These are phyloP conservation scores for Verbascum thapsus DNA, from an alignment of 257 asterid genomes.

Conservation along the genomic window DNA sequence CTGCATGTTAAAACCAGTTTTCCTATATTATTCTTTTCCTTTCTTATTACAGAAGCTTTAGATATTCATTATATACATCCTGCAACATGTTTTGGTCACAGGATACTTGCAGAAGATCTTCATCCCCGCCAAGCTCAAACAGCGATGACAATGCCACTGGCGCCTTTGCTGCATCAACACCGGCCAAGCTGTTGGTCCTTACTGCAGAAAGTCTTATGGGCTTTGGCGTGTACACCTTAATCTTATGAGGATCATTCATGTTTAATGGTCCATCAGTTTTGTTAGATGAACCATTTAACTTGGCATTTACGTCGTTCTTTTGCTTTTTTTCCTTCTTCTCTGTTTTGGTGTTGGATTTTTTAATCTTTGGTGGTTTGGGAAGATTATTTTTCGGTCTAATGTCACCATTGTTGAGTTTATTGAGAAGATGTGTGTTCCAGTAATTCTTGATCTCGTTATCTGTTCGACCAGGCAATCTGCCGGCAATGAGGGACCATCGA, in stretches of 20 bases:
- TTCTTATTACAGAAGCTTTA: constrained; percentile 34
- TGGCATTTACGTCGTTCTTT: not conserved
- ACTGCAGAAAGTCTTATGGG: constrained; percentile 49
- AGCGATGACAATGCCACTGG: constrained; percentile 37
- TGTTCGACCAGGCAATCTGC: constrained; percentile 76
- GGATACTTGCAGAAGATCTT: constrained; percentile 19
- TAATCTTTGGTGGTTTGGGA: too few species aligned
- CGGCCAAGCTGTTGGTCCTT: constrained; percentile 36
- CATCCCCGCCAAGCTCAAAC: constrained; percentile 29
- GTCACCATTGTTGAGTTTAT: constrained; percentile 39
- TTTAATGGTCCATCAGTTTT: not conserved
- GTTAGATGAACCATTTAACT: not conserved
- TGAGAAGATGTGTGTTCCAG: constrained; percentile 70
- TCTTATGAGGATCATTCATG: not conserved
- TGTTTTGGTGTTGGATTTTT: not conserved
- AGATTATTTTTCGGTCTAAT: constrained; percentile 21
- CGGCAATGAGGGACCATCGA: constrained; percentile 81
- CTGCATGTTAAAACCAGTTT: too few species aligned
- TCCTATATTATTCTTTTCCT: too few species aligned
- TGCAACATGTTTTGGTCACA: constrained; percentile 30
- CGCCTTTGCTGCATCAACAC: constrained; percentile 35
- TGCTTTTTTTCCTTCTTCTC: constrained; percentile 2
- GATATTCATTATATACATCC: constrained; percentile 42
- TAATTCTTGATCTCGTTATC: constrained; percentile 78
- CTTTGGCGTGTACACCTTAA: constrained; percentile 44